Evolutionary conservation across 441 rosid species (phyloP), one percentile per base, ranked within the genome.

Genomic region (Metrosideros polymorpha): DNA sequence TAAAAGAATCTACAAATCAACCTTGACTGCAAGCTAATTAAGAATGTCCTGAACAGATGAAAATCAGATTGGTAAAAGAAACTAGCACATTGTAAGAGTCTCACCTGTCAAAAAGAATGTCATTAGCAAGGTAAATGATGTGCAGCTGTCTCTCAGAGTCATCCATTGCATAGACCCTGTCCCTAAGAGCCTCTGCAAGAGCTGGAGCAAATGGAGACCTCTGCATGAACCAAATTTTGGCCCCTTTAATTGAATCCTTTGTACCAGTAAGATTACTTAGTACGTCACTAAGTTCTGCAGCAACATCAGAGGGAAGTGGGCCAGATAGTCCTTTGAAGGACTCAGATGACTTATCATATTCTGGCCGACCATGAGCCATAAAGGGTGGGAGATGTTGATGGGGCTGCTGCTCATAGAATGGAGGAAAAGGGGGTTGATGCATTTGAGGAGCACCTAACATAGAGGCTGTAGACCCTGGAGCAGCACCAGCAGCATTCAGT

Each of bases 181-280:
- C 98, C 91, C 96, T 95, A 79, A 98, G 90, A 42, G 94, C 98
- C 91, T 94, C 98, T 14, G 99, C 97, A 76, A 96, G 93, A 84
- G 98, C 96, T 22, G 97, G 98, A 86, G 98, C 98, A 93, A 98
- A 96, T 39, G 98, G 93, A 90, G 98, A 92, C 89, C 99, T 95
- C 90, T 98, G 99, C 98, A 94, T 96, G 93, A 98, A 98, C 99
- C 99, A 98, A 92, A 90, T 90, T 94, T 98, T 98, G 86, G 99
- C 96, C 89, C 98, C 93, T 91, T 98, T 98, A 89, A 98, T 98
- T n/a, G 99, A 95, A 88, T 98, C 99, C 92, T 98, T 98, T 83
- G 99, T 98, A 27, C 99, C 99, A 84, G 92, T 96, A 61, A 98
- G 96, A 90, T 92, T 95, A 86, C 91, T 93, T 84, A 98, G 91